Percentiles rank a stretch among this genome's conserved stretches.
phyloP scores from a whole-genome alignment of 2,329 filamentous ascomycete species.

The Diplodia mutila region DNA sequence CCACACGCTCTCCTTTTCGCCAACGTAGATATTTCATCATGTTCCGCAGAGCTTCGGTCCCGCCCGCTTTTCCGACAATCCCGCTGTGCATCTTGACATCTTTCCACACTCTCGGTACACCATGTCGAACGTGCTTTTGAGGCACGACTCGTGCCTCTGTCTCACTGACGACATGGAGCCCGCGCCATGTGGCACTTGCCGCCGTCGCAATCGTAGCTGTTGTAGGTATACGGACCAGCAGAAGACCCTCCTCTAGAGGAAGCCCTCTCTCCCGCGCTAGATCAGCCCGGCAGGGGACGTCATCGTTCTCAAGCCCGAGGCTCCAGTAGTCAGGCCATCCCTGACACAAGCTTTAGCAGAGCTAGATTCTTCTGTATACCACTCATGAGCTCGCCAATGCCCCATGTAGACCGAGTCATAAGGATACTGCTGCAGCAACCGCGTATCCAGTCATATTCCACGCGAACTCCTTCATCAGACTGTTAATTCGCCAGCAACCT shows the following conservation, averaged over 20 bases:
- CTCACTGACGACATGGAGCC: slow-evolving; percentile 47
- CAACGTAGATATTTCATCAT: slow-evolving; percentile 47
- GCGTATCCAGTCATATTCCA: slow-evolving; percentile 51
- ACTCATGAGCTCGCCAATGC: too few species aligned
- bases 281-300: slow-evolving; percentile 36
- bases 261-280: too few species aligned
- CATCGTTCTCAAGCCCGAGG: slow-evolving; percentile 33
- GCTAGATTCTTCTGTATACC: slow-evolving; percentile 41
- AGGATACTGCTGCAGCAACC: slow-evolving; percentile 40
- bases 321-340: slow-evolving; percentile 52
- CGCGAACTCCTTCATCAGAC: slow-evolving; percentile 48
- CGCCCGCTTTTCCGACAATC: slow-evolving; percentile 48
- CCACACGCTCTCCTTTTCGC: slow-evolving; percentile 49
- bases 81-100: slow-evolving; percentile 49
- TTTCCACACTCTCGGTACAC: slow-evolving; percentile 48
- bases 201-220: slow-evolving; percentile 46
- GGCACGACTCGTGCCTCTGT: slow-evolving; percentile 41
- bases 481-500: slow-evolving; percentile 47
- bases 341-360: slow-evolving; percentile 47
- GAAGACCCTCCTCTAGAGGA: slow-evolving; percentile 42
- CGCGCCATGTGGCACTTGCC: slow-evolving; percentile 51
- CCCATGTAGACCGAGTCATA: background rate
- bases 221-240: slow-evolving; percentile 45
- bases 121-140: slow-evolving; percentile 49
- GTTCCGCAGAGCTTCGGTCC: slow-evolving; percentile 45